Evolutionary conservation across 495 filamentous ascomycete species (phyloP).

Genomic region (Aspergillus affinis): DNA sequence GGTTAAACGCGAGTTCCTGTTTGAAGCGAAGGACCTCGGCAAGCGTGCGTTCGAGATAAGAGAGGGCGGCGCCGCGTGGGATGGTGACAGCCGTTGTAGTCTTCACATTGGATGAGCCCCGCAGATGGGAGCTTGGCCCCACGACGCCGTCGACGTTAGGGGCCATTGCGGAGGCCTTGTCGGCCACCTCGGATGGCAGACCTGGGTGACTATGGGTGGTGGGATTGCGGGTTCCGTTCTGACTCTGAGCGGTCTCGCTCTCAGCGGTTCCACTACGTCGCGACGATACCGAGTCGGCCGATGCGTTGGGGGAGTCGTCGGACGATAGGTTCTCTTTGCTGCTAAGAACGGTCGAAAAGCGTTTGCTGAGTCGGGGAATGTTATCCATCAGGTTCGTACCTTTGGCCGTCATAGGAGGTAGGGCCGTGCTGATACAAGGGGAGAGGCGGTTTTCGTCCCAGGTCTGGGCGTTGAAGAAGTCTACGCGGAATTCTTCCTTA

Average conservation of each 20-base stretch:
- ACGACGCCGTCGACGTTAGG: constrained; percentile 39
- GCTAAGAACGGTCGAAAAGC: constrained; percentile 35
- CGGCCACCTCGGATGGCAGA: constrained; percentile 16
- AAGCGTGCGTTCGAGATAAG: constrained; percentile 78
- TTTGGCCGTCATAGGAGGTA: constrained; percentile 44
- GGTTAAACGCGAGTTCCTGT: constrained; percentile 60
- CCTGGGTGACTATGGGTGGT: background rate
- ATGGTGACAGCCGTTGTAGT: constrained; percentile 47
- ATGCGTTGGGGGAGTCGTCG: constrained; percentile 9
- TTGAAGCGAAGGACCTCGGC: constrained; percentile 71
- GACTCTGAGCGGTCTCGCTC: constrained; percentile 6
- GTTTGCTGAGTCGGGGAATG: constrained; percentile 41
- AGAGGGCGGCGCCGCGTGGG: constrained; percentile 53
- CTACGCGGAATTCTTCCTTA: constrained; percentile 74
- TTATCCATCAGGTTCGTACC: constrained; percentile 43
- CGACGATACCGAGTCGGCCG: background rate
- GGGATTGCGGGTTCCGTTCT: constrained; percentile 20
- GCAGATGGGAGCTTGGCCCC: constrained; percentile 33
- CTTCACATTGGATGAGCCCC: constrained; percentile 29
- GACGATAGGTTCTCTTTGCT: constrained; percentile 21
- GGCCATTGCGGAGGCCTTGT: constrained; percentile 13
- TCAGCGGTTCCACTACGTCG: too few species aligned
- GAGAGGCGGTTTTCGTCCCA: constrained; percentile 81
- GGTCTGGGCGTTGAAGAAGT: constrained; percentile 78
- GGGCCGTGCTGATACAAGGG: constrained; percentile 66